phyloP scores from a whole-genome alignment of 208 protist genomes.

The Herpetomonas tarakana region DNA sequence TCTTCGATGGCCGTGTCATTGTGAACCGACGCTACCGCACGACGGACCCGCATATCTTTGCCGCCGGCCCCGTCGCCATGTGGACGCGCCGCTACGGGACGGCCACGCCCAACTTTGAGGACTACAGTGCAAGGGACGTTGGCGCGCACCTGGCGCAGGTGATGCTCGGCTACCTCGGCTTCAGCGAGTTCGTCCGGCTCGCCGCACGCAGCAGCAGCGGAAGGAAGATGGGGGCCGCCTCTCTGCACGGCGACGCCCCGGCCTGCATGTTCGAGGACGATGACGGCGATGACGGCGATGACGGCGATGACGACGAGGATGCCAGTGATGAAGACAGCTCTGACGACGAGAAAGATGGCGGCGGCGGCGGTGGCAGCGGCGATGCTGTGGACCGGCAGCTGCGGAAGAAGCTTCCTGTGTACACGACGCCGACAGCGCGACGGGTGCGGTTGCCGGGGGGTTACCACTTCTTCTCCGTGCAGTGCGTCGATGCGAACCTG shows the following conservation, averaged over 20 bases:
- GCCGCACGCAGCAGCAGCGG: neutral
- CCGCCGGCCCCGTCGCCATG: conserved; percentile 91
- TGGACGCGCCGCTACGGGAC: conserved; percentile 89
- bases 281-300: neutral
- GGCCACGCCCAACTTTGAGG: conserved; percentile 74
- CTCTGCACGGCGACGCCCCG: neutral
- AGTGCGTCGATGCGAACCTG: conserved; percentile 36
- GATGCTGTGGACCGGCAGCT: neutral
- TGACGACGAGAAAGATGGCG: neutral
- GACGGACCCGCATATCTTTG: conserved; percentile 77
- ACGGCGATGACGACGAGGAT: neutral
- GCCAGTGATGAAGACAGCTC: neutral
- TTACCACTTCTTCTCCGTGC: conserved; percentile 62
- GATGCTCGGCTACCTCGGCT: conserved; percentile 72
- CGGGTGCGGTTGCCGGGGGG: conserved; percentile 58
- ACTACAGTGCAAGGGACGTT: conserved; percentile 83
- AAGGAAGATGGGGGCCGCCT: neutral
- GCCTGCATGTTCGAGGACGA: neutral
- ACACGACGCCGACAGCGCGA: conserved; percentile 37
- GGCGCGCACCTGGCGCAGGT: conserved; percentile 68
- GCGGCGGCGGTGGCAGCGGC: neutral
- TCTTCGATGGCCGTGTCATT: conserved; percentile 93
- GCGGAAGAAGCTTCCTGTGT: conserved; percentile 36
- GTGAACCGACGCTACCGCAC: conserved; percentile 87
- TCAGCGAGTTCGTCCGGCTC: conserved; percentile 69